Evolutionary conservation across 2,329 filamentous ascomycete genomes (phyloP).

Genomic region (Fusarium redolens): DNA sequence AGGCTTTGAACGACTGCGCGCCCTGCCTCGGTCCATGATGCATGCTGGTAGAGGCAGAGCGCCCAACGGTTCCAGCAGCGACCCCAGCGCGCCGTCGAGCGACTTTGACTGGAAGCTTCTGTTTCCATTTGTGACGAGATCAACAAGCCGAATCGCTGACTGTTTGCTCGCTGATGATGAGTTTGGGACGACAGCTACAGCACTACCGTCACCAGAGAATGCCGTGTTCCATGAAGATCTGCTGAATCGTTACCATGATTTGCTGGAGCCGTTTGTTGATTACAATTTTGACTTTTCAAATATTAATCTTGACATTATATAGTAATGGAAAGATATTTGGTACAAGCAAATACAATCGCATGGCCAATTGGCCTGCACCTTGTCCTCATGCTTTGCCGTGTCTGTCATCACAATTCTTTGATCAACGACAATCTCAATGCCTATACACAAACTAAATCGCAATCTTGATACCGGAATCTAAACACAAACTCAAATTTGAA

Average conservation of each 20-base stretch:
- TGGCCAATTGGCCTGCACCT: background rate
- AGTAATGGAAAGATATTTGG: background rate
- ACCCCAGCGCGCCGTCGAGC: background rate
- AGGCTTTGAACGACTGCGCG: constrained; percentile 35
- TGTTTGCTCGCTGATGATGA: constrained; percentile 35
- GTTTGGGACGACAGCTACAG: constrained; percentile 17
- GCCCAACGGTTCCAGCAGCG: background rate
- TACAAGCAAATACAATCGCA: rapidly evolving
- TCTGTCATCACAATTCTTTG: too few species aligned
- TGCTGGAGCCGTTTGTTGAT: constrained; percentile 38
- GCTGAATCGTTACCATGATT: constrained; percentile 33
- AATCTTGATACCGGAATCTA: background rate
- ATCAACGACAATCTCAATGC: rapidly evolving
- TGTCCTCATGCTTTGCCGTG: background rate
- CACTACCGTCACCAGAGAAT: constrained; percentile 33
- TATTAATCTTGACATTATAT: constrained; percentile 18
- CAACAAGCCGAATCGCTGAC: constrained; percentile 28
- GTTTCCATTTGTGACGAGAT: constrained; percentile 36
- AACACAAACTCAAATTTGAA: background rate
- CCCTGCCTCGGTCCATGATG: constrained; percentile 17
- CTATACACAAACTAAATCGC: background rate
- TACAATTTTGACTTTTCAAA: constrained; percentile 34
- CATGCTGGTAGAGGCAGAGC: constrained; percentile 1
- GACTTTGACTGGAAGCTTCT: constrained; percentile 32
- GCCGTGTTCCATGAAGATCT: constrained; percentile 28